Evolutionary conservation across 495 filamentous ascomycete genomes (phyloP), one percentile per base, ranked within the genome.

Genomic region (Penicillium longicatenatum): DNA sequence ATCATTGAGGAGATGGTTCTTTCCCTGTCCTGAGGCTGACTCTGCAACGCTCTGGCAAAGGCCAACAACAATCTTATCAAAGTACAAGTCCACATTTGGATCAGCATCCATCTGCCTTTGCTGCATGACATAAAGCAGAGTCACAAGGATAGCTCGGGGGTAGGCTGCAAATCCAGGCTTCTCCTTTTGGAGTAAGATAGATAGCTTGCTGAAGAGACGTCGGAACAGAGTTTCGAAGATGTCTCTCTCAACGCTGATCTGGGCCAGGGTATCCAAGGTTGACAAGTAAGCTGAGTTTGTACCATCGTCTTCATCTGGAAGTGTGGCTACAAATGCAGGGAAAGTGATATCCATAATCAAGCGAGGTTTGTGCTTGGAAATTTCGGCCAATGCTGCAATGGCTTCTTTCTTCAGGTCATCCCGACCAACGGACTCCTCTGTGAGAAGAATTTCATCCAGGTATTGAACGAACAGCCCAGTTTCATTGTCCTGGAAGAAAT

Each of bases 301-400:
- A 10, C 75, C 73, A 24, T 79, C 70, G 50, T 81, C 81, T 21
- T 72, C 70, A 46, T 89, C 86, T 4, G 88, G 88, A 2, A 91
- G 73, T 26, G 82, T 81, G 1, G 87, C 87, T 74, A 90, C 83
- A 63, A 91, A 90, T 10, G 84, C 84, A 14, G 88, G 88, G 69
- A 91, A 86, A 0, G 87, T 88, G 30, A 86, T 85, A 49, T 89
- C 81, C 70, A 89, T 82, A 19, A 91, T 85, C 22, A 88, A 67
- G n/a, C 80, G 79, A 12, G 87, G 83, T 60, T 86, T 88, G 50
- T 84, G 76, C 58, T 81, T 86, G 8, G 87, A 87, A 48, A 91
- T 80, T 30, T 86, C 81, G 10, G 83, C 77, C 42, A 91, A 73
- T 42, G 82, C 81, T 44, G 78, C 68, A 48, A 91, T 83, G n/a